phyloP scores from a whole-genome alignment of 257 asterid genomes.

The Mentha longifolia region DNA sequence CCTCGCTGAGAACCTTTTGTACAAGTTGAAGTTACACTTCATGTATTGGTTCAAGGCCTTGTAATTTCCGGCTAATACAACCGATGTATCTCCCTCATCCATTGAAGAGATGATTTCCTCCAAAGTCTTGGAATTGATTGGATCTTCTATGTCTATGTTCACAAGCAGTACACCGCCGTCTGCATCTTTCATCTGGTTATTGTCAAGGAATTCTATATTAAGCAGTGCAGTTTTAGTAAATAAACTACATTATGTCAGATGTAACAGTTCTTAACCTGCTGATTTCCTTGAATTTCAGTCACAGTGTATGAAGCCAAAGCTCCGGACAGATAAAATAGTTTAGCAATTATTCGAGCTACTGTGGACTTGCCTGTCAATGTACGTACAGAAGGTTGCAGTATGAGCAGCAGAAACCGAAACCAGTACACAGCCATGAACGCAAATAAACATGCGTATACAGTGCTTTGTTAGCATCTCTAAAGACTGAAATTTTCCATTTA shows the following conservation, averaged over 20 bases:
- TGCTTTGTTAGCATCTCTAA: neutral
- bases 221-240: slow-evolving; percentile 14
- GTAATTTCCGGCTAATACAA: slow-evolving; percentile 47
- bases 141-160: slow-evolving; percentile 49
- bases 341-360: slow-evolving; percentile 55
- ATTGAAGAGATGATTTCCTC: slow-evolving; percentile 39
- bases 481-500: too few species aligned
- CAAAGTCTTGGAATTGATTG: slow-evolving; percentile 34
- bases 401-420: neutral
- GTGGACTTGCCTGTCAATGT: slow-evolving; percentile 51
- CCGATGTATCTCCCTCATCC: slow-evolving; percentile 42
- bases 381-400: neutral
- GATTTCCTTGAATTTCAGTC: slow-evolving; percentile 51
- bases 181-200: slow-evolving; percentile 48
- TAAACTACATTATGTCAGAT: slow-evolving; percentile 10
- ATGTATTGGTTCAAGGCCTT: slow-evolving; percentile 46
- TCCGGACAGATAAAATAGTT: slow-evolving; percentile 54
- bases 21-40: slow-evolving; percentile 44
- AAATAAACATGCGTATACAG: slow-evolving; percentile 2
- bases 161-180: slow-evolving; percentile 52
- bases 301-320: slow-evolving; percentile 48
- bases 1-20: slow-evolving; percentile 46
- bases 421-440: neutral
- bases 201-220: slow-evolving; percentile 21
- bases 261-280: slow-evolving; percentile 35